Evolutionary conservation across 164 flowering plant genomes (phyloP).

Genomic region (Saururus chinensis): DNA sequence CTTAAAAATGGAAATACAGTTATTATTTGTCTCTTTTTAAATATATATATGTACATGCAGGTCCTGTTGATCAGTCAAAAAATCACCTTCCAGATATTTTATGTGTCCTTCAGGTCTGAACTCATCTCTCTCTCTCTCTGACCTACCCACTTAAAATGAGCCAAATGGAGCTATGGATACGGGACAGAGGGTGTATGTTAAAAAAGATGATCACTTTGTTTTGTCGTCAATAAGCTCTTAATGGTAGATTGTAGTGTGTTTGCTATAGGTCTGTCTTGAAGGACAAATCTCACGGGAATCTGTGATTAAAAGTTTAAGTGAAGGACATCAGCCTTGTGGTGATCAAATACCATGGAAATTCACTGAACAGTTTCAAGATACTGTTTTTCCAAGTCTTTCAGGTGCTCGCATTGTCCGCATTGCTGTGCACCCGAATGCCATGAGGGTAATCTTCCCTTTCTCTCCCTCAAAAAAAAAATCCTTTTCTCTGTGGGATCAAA

Average conservation of each 20-base stretch:
- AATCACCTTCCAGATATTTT: conserved; percentile 91
- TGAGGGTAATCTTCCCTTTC: too few relatives aligned
- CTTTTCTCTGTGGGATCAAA: background rate
- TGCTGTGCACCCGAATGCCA: conserved; percentile 94
- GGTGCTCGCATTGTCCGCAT: conserved; percentile 98
- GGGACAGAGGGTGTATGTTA: too few relatives aligned
- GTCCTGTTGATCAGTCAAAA: conserved; percentile 88
- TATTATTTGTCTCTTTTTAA: background rate
- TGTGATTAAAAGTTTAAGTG: conserved; percentile 63
- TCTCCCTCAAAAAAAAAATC: too few relatives aligned
- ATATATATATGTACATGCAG: conserved; percentile 32
- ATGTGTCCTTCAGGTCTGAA: conserved; percentile 87
- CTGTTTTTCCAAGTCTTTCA: conserved; percentile 80
- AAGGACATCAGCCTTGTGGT: conserved; percentile 78
- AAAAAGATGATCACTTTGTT: too few relatives aligned
- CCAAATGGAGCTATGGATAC: too few relatives aligned
- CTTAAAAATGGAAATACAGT: background rate
- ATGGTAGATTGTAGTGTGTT: background rate
- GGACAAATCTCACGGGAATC: conserved; percentile 88
- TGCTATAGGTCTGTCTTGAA: conserved; percentile 71
- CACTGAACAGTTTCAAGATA: conserved; percentile 71
- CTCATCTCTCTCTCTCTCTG: background rate
- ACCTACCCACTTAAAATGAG: too few relatives aligned
- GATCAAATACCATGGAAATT: conserved; percentile 99
- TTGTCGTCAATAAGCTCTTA: too few relatives aligned